These are phyloP conservation scores for Acanthamoeba royreba DNA, from an alignment of 208 protist species.

Conservation along the genomic window DNA sequence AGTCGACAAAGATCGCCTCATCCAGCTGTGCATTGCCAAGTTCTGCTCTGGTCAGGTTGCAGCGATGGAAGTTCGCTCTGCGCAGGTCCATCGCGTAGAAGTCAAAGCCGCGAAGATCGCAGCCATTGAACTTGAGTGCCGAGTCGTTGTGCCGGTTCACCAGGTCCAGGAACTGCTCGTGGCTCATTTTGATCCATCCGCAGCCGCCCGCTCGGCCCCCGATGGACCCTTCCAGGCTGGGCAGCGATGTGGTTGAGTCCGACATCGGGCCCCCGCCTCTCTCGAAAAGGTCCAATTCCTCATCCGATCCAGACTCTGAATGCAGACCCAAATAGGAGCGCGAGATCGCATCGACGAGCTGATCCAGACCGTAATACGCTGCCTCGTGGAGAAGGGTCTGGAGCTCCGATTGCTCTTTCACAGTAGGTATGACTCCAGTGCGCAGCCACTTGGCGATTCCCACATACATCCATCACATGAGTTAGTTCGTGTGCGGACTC, in stretches of 20 bases:
- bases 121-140: neutral
- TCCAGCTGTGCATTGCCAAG: neutral
- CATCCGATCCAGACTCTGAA: too few species aligned
- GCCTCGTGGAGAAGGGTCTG: neutral
- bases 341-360: neutral
- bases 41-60: neutral
- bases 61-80: neutral
- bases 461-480: neutral
- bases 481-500: too few species aligned
- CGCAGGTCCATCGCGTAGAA: neutral
- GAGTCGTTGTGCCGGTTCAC: neutral
- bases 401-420: neutral
- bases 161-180: neutral
- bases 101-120: neutral
- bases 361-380: neutral
- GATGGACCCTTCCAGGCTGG: too few species aligned
- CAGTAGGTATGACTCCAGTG: neutral
- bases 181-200: neutral
- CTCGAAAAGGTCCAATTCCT: too few species aligned
- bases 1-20: neutral
- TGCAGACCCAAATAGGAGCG: too few species aligned
- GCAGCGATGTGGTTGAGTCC: too few species aligned
- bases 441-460: neutral
- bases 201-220: too few species aligned
- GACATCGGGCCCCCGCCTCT: too few species aligned